A percentile compares a stretch with the other conserved stretches of the same genome.
These are phyloP conservation scores for Alternaria arbusti DNA, from an alignment of 2,329 filamentous ascomycete genomes.

Conservation along the genomic window DNA sequence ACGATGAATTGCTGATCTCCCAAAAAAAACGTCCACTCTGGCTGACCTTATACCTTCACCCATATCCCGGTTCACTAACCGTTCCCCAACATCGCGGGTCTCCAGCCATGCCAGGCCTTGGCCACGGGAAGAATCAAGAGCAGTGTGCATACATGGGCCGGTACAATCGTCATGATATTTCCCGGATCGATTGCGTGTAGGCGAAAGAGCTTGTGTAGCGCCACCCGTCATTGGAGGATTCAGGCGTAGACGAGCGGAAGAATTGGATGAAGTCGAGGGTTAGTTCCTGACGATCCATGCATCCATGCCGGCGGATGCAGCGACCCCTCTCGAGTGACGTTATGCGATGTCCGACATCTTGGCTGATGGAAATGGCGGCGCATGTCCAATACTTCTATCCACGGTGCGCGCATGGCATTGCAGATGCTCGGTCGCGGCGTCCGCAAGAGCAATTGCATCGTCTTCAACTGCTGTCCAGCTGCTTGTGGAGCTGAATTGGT, in stretches of 20 bases:
- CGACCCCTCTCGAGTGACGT: constrained; percentile 14
- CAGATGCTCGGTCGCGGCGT: not conserved
- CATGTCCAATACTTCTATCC: not conserved
- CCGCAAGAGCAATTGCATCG: too few relatives aligned
- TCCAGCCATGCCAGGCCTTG: constrained; percentile 12
- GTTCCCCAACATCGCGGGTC: not conserved
- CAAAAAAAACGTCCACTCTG: not conserved
- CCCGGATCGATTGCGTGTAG: constrained; percentile 3
- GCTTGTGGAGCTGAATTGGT: not conserved
- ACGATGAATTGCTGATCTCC: constrained; percentile 9
- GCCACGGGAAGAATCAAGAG: constrained; percentile 10
- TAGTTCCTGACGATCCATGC: constrained; percentile 23
- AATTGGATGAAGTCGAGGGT: constrained; percentile 17
- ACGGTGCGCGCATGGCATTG: not conserved
- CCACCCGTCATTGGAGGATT: constrained; percentile 32
- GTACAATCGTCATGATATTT: constrained; percentile 15
- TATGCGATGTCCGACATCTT: constrained; percentile 1
- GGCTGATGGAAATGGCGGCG: not conserved
- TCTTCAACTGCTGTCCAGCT: not conserved
- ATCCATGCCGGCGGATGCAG: constrained; percentile 17
- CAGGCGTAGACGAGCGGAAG: constrained; percentile 22
- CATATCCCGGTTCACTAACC: not conserved
- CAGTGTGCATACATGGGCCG: constrained; percentile 5
- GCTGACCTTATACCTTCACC: constrained; percentile 8
- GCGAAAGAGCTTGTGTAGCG: constrained; percentile 3